Evolutionary conservation across 805 yeast genomes (phyloP), one percentile per base, ranked within the genome.

Genomic region (Candida ponderosae): DNA sequence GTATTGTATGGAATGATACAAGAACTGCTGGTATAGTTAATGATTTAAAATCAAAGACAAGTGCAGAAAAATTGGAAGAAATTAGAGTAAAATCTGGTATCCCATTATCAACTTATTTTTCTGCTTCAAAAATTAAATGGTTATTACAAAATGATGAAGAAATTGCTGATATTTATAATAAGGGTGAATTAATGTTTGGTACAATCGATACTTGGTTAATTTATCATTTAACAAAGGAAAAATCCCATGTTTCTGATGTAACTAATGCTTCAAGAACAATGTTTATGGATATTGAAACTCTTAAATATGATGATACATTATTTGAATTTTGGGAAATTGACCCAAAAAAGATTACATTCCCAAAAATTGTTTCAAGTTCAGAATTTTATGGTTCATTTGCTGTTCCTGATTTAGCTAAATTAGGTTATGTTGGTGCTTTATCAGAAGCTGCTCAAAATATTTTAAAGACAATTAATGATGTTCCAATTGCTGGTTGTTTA

Each of bases 1-100:
- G 96, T 53, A 86, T 89, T 57, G 95, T 89, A 28, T 89, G 97
- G 97, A 85, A 90, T 44, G 97, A 89, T 63, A 84, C 95, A 30
- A 74, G 97, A 54, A 90, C 95, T 30, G 63, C 83, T 9, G 76
- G 69, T 16, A 71, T 84, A 34, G 88, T 87, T 37, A 73, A 74
- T 43, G 73, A 77, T 45, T 68, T 81, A 55, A 72, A 72, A 48
- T 63, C 68, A 40, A 66, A 67, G 47, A 68, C 73, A 19, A 67
- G 79, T 19, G 69, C 66, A 32, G 79, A 72, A 24, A 68, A 68
- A 35, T 71, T 83, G 44, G 75, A 71, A 32, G 68, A 67, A 38
- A 66, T 87, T 48, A 70, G 74, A 50, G 66, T 72, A 46, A 75
- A 72, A 47, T 81, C 86, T 31, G 97, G 97, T 9, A 72, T 89